Base-by-base conservation (phyloP, 805 yeast genomes). In the Candida verbasci region DNA sequence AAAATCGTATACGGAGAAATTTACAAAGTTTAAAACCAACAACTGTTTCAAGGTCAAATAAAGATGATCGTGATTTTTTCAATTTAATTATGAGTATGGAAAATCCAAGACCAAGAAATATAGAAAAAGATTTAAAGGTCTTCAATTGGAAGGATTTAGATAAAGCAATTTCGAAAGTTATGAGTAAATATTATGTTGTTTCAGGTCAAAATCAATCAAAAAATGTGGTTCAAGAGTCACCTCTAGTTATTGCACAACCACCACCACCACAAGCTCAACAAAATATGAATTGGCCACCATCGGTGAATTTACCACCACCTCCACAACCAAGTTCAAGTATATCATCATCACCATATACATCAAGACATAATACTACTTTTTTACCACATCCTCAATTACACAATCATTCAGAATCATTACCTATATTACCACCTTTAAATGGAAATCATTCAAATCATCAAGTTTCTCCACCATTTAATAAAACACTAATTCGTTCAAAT, bases 91-190 rank as follows among this genome's bases (percentile, higher is more conserved):
- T 81, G 86, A 57, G 67, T 22, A 80, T 73, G 64, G 73, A 72
- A 20, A 67, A 67, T 38, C 87, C 87, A 2, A 65, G 76, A 44
- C 87, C 87, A 4, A 60, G 87, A 28, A 79, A 78, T 44, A 81
- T 81, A 30, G 86, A 78, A 47, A 81, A 81, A 52, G 84, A 80
- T 50, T 72, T 81, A 41, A 81, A 81, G 50, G 85, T 81, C 3
- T 76, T 81, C 47, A 62, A 64, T 17, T 81, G 87, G 87, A 48
- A 52, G 15, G 64, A 68, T 29, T 56, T 81, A 17, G 70, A 62
- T 25, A 64, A 58, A 21, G 86, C 86, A 0, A 49, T 80, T 34
- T 54, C 59, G 17, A 79, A 76, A 48, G 81, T 81, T 10, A 64
- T 78, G 23, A 61, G 78, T 23, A 81, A 81, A 54, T 81, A 81